Conservation (phyloP, 1,284 basidiomycete species). For the Pseudozyma pruni region DNA sequence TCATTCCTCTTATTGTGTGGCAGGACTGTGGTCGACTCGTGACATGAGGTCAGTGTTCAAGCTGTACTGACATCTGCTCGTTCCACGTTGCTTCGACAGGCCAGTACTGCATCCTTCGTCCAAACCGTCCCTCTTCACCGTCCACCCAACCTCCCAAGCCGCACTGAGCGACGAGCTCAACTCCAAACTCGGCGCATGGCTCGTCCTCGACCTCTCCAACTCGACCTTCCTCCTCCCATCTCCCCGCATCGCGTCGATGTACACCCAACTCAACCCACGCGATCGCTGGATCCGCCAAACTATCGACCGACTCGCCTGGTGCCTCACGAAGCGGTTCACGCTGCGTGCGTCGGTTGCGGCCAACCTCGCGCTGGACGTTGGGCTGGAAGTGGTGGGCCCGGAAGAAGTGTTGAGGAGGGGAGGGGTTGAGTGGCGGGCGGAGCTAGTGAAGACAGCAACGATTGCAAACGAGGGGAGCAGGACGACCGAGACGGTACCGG, state of each 20-base stretch:
- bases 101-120: conserved; percentile 18
- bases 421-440: conserved; percentile 42
- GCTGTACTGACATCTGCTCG: neutral
- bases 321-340: conserved; percentile 19
- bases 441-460: conserved; percentile 12
- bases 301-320: conserved; percentile 28
- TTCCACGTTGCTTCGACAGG: conserved; percentile 5
- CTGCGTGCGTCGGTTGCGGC: conserved; percentile 12
- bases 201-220: conserved; percentile 24
- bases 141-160: neutral
- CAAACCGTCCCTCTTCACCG: conserved; percentile 18
- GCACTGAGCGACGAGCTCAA: neutral
- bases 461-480: neutral
- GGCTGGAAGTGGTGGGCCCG: conserved; percentile 19
- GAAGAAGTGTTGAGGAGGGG: conserved; percentile 33
- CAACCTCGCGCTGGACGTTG: conserved; percentile 27
- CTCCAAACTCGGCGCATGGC: conserved; percentile 27
- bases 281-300: conserved; percentile 29
- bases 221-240: conserved; percentile 13
- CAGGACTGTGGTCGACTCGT: neutral
- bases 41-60: neutral
- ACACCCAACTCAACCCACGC: conserved; percentile 23
- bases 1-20: neutral
- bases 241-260: conserved; percentile 13
- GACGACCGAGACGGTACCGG: neutral